phyloP scores from a whole-genome alignment of 2,329 filamentous ascomycete genomes.

The Amesomyces nigricolor region DNA sequence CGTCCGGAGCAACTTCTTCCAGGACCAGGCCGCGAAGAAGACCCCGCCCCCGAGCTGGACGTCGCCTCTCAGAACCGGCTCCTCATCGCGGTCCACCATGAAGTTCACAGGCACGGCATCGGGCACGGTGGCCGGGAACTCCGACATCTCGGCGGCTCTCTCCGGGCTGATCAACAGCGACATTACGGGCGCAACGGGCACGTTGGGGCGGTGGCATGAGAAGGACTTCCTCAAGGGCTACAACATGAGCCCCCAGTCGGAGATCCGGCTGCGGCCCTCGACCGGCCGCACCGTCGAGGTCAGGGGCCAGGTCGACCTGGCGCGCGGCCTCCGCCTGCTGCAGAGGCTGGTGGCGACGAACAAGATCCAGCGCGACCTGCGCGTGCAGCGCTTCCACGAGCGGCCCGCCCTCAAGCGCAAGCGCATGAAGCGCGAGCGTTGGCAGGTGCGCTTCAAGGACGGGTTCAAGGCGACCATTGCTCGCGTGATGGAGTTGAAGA shows the following conservation, averaged over 20 bases:
- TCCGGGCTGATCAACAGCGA: conserved; percentile 5
- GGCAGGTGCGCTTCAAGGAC: conserved; percentile 61
- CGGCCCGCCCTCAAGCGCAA: conserved; percentile 71
- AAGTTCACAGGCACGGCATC: background rate
- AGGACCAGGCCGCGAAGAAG: background rate
- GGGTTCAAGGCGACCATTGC: conserved; percentile 61
- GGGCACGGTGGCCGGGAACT: background rate
- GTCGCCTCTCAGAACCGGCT: background rate
- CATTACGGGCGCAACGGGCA: conserved; percentile 2
- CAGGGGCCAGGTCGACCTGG: conserved; percentile 39
- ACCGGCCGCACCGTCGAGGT: conserved; percentile 43
- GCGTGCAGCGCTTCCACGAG: conserved; percentile 66
- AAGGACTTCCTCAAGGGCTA: conserved; percentile 16
- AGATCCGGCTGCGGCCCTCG: conserved; percentile 37
- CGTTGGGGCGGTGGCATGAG: conserved; percentile 5
- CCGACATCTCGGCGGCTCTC: background rate
- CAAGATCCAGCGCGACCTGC: conserved; percentile 49
- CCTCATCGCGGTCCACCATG: background rate
- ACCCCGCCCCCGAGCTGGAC: background rate
- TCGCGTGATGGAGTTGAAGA: conserved; percentile 64
- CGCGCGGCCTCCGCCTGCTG: conserved; percentile 41
- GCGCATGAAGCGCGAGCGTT: conserved; percentile 63
- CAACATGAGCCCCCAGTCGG: conserved; percentile 22
- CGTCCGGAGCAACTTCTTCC: conserved; percentile 6
- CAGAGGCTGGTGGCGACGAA: conserved; percentile 44